These are phyloP conservation scores for Metschnikowia reukaufii DNA, from an alignment of 805 yeast species.

Conservation along the genomic window DNA sequence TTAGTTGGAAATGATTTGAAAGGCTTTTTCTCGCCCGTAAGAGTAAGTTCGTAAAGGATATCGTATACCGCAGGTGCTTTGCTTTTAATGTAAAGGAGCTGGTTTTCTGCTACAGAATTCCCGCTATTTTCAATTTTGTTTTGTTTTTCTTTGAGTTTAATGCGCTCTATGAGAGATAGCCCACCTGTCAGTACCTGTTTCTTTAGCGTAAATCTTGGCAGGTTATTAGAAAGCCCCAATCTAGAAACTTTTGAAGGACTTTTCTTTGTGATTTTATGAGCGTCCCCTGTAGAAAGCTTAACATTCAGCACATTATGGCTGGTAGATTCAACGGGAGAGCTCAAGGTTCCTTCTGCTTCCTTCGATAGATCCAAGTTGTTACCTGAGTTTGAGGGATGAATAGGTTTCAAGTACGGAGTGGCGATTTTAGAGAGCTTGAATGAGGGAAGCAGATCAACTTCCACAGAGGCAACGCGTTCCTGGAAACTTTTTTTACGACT, in stretches of 20 bases:
- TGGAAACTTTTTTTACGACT: slow-evolving; percentile 24
- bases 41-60: slow-evolving; percentile 31
- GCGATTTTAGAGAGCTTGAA: slow-evolving; percentile 8
- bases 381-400: not conserved
- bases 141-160: slow-evolving; percentile 35
- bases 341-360: not conserved
- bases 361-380: not conserved
- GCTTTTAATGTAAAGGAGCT: slow-evolving; percentile 25
- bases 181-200: slow-evolving; percentile 21
- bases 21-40: not conserved
- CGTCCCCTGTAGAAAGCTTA: not conserved
- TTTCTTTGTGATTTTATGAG: not conserved
- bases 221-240: slow-evolving; percentile 31
- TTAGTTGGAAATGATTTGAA: slow-evolving; percentile 24
- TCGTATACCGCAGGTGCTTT: slow-evolving; percentile 35
- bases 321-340: not conserved
- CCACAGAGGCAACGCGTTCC: not conserved
- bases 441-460: not conserved
- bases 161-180: slow-evolving; percentile 39
- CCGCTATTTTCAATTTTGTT: slow-evolving; percentile 8
- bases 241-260: not conserved
- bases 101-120: slow-evolving; percentile 24
- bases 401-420: not conserved
- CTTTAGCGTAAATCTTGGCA: slow-evolving; percentile 37
- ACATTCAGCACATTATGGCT: too few relatives aligned